phyloP scores from a whole-genome alignment of 164 flowering plant genomes.

The Akebia trifoliata region DNA sequence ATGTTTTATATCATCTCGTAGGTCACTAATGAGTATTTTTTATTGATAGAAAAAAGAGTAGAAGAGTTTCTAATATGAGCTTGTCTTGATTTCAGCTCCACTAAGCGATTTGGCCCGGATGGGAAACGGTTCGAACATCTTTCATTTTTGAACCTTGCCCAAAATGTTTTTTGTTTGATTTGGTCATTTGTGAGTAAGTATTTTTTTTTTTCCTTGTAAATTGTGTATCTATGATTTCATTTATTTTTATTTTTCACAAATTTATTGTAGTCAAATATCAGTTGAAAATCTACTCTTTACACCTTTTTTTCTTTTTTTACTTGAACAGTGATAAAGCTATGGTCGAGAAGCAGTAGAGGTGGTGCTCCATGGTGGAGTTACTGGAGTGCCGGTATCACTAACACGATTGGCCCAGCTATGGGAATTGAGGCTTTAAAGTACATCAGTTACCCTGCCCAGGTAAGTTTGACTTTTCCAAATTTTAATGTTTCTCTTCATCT shows the following conservation, averaged over 20 bases:
- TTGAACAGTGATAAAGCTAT: constrained; percentile 69
- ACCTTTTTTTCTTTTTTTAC: neutral
- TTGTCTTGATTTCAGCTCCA: constrained; percentile 51
- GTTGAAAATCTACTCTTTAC: neutral
- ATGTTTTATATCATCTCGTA: too few relatives aligned
- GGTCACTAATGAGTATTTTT: too few relatives aligned
- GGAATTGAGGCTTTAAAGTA: constrained; percentile 97
- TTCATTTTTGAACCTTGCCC: constrained; percentile 87
- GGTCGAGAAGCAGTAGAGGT: constrained; percentile 61
- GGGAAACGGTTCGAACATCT: constrained; percentile 89
- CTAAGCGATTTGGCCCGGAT: constrained; percentile 86
- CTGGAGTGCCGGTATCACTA: constrained; percentile 97
- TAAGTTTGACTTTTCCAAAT: too few relatives aligned
- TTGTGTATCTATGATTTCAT: neutral
- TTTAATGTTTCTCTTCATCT: too few relatives aligned
- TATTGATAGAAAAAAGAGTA: too few relatives aligned
- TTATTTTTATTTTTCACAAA: neutral
- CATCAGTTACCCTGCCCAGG: constrained; percentile 99
- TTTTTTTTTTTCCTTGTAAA: neutral
- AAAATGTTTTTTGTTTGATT: constrained; percentile 80
- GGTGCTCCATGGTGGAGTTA: constrained; percentile 98
- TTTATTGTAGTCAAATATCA: neutral
- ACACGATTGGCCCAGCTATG: constrained; percentile 98
- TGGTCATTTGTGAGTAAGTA: constrained; percentile 95
- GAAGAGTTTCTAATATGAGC: neutral